Evolutionary conservation across 2,329 filamentous ascomycete species (phyloP), one percentile per base, ranked within the genome.

Genomic region (Stachybotrys elegans): DNA sequence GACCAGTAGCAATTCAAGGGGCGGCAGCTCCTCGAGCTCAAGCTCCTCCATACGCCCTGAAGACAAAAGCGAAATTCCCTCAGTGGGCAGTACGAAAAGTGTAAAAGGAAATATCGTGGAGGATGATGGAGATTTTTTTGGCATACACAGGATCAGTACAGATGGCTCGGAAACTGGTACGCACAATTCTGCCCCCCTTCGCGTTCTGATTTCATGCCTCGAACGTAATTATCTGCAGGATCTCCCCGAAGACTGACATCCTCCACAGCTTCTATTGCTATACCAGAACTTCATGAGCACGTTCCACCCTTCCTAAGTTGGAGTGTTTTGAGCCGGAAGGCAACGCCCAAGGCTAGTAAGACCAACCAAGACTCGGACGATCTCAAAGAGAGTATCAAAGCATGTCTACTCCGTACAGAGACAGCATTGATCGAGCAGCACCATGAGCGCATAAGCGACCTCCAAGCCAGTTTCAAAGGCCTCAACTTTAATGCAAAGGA

Each of bases 231-330:
- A n/a, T n/a, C n/a, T n/a, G n/a, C n/a, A n/a, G n/a, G n/a, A n/a
- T n/a, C n/a, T n/a, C n/a, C n/a, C n/a, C n/a, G n/a, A n/a, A n/a
- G n/a, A n/a, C n/a, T n/a, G n/a, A n/a, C n/a, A n/a, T n/a, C n/a
- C n/a, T n/a, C n/a, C n/a, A n/a, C n/a, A n/a, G n/a, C n/a, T n/a
- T n/a, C n/a, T n/a, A n/a, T 29, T 20, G 14, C 27, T 37, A 27
- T 43, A 23, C 41, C 41, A 4, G 20, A 43, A 8, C 23, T 22
- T 22, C 27, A 36, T 22, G 29, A 27, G 20, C 9, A 21, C 8
- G 41, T 43, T 22, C 41, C 41, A 8, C 41, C 41, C 5, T 43
- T 43, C 32, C 21, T 43, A 17, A 31, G 27, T 14, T 43, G 41
- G 41, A 43, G 41, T 23, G 36, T 43, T n/a, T 14, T 43, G 6